Evolutionary conservation across 2,329 filamentous ascomycete species (phyloP).

Genomic region (Aspergillus awamori): DNA sequence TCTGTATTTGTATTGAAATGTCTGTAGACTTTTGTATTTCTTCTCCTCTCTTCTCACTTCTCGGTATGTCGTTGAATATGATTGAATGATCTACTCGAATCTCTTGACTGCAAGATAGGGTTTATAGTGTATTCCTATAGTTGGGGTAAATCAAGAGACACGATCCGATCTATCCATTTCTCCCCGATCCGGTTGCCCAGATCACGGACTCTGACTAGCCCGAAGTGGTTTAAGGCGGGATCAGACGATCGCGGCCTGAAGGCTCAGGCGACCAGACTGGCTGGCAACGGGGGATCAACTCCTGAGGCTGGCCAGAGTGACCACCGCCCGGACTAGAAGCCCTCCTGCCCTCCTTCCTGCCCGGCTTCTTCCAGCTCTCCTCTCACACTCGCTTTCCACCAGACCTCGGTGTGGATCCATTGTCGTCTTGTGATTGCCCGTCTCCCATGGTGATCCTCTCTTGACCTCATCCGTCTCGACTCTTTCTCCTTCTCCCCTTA

Average conservation of each 20-base stretch:
- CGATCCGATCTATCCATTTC: neutral
- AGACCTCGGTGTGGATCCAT: constrained; percentile 3
- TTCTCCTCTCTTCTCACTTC: constrained; percentile 31
- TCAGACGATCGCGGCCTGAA: constrained; percentile 16
- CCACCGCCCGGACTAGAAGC: constrained; percentile 12
- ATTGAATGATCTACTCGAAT: constrained; percentile 18
- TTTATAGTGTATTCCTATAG: neutral
- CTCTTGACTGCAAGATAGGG: neutral
- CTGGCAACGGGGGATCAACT: too few species aligned
- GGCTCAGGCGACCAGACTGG: constrained; percentile 19
- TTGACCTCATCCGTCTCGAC: constrained; percentile 17
- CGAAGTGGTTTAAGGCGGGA: constrained; percentile 2
- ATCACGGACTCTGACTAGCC: constrained; percentile 11
- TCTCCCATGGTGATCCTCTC: constrained; percentile 10
- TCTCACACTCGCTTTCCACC: constrained; percentile 1
- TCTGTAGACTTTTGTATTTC: constrained; percentile 33
- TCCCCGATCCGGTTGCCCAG: neutral
- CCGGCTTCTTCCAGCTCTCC: constrained; percentile 7
- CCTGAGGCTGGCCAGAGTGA: too few species aligned
- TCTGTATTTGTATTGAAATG: constrained; percentile 35
- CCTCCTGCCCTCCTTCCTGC: constrained; percentile 15
- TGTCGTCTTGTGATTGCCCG: constrained; percentile 19
- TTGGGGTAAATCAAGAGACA: neutral
- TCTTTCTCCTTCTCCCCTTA: constrained; percentile 11
- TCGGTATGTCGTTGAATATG: constrained; percentile 23